Evolutionary conservation across 2,329 filamentous ascomycete genomes (phyloP).

Genomic region (Blastomyces silverae): DNA sequence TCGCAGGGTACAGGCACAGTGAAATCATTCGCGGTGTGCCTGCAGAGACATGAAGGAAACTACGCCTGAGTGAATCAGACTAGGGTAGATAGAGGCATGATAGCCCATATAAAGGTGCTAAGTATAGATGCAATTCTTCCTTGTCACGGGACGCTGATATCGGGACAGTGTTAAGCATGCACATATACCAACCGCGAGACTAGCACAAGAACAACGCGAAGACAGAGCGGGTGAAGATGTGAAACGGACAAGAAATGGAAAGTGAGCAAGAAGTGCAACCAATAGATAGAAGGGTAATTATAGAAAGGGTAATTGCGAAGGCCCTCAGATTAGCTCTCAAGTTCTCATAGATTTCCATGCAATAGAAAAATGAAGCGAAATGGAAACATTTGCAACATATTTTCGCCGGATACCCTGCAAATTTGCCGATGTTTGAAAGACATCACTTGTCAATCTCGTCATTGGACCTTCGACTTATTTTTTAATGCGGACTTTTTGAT

Average conservation of each 20-base stretch:
- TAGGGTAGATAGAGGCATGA: too few species aligned
- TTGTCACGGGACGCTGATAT: neutral
- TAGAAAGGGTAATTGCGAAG: constrained; percentile 6
- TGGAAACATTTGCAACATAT: constrained; percentile 16
- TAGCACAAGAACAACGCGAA: too few species aligned
- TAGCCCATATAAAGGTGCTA: neutral
- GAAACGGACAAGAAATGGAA: constrained; percentile 2
- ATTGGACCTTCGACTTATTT: constrained; percentile 12
- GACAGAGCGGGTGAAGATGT: neutral
- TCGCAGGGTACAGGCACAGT: too few species aligned
- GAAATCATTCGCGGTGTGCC: too few species aligned
- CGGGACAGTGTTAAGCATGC: neutral
- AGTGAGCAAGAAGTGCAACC: constrained; percentile 9
- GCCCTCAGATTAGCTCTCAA: constrained; percentile 44
- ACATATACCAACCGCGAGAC: neutral
- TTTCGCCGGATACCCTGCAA: constrained; percentile 39
- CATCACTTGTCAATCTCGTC: constrained; percentile 14
- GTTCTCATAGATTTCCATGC: constrained; percentile 42
- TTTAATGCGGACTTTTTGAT: constrained; percentile 2
- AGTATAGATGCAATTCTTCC: neutral
- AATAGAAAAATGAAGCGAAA: constrained; percentile 11
- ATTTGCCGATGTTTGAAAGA: constrained; percentile 30
- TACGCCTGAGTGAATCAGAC: too few species aligned
- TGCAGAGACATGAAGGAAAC: too few species aligned
- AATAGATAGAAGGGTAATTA: constrained; percentile 8